These are phyloP conservation scores for Hansenula anomala DNA, from an alignment of 1,139 yeast species.

Conservation along the genomic window DNA sequence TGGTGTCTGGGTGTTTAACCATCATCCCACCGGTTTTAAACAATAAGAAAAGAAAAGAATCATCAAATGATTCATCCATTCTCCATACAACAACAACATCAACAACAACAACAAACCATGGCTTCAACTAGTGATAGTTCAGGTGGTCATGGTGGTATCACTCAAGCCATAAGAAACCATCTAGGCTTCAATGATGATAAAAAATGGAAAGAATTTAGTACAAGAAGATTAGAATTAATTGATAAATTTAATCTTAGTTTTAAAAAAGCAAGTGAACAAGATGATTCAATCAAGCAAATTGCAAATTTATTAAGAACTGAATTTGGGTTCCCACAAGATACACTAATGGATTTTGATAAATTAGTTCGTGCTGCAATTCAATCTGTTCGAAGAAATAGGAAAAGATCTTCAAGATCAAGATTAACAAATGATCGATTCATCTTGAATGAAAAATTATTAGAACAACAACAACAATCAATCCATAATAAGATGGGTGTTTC, in stretches of 20 bases:
- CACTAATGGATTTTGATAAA: constrained; percentile 73
- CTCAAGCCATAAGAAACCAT: constrained; percentile 69
- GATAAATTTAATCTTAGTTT: constrained; percentile 74
- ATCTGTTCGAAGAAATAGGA: constrained; percentile 63
- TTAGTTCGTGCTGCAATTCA: constrained; percentile 92
- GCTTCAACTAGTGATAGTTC: no score
- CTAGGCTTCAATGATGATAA: constrained; percentile 76
- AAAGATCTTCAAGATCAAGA: constrained; percentile 37
- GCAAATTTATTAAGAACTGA: constrained; percentile 74
- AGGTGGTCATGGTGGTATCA: constrained; percentile 46
- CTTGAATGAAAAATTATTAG: constrained; percentile 4
- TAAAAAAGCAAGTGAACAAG: constrained; percentile 90
- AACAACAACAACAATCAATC: not conserved
- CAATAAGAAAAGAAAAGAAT: not conserved
- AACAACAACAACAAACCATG: no score
- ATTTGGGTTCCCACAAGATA: constrained; percentile 59
- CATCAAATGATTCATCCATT: not conserved
- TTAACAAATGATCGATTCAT: constrained; percentile 17
- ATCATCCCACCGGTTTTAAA: not conserved
- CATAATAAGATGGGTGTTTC: constrained; percentile 3
- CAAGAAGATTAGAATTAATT: constrained; percentile 81
- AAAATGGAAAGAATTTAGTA: constrained; percentile 85
- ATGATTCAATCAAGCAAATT: constrained; percentile 67
- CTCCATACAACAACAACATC: no score
- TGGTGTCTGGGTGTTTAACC: not conserved